Conservation (phyloP, 768 basidiomycete genomes). For the Psilocybe tampanensis region DNA sequence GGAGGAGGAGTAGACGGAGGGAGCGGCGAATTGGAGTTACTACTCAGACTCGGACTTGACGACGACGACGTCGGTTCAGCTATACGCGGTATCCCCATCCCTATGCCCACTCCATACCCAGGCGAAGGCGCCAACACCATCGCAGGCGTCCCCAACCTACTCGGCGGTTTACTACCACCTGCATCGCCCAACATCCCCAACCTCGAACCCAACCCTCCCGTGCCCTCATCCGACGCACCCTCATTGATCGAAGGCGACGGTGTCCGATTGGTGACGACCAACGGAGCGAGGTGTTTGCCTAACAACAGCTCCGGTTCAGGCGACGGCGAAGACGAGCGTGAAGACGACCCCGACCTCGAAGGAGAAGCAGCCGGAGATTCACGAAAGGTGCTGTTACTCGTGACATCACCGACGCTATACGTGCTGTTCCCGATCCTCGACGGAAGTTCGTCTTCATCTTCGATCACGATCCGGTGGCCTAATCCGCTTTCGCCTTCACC, state of each 20-base stretch:
- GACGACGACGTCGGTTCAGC: not conserved
- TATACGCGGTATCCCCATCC: not conserved
- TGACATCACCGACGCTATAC: too few species aligned
- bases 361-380: conserved; percentile 10
- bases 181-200: not conserved
- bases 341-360: too few species aligned
- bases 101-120: too few species aligned
- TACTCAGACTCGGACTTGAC: not conserved
- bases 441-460: conserved; percentile 46
- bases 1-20: conserved; percentile 11
- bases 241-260: conserved; percentile 23
- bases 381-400: conserved; percentile 1
- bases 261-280: conserved; percentile 27
- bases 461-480: conserved; percentile 42
- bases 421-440: conserved; percentile 21
- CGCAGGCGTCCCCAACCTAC: not conserved
- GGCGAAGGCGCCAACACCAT: too few species aligned
- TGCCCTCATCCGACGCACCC: conserved; percentile 3
- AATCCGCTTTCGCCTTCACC: conserved; percentile 20
- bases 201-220: not conserved
- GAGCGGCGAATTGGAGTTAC: conserved; percentile 13
- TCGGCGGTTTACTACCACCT: not conserved
- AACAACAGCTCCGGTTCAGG: conserved; percentile 23
- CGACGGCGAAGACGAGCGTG: conserved; percentile 20
- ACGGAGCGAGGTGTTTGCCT: conserved; percentile 12